phyloP scores from a whole-genome alignment of 2,329 filamentous ascomycete genomes.

The Penicillium paneum region DNA sequence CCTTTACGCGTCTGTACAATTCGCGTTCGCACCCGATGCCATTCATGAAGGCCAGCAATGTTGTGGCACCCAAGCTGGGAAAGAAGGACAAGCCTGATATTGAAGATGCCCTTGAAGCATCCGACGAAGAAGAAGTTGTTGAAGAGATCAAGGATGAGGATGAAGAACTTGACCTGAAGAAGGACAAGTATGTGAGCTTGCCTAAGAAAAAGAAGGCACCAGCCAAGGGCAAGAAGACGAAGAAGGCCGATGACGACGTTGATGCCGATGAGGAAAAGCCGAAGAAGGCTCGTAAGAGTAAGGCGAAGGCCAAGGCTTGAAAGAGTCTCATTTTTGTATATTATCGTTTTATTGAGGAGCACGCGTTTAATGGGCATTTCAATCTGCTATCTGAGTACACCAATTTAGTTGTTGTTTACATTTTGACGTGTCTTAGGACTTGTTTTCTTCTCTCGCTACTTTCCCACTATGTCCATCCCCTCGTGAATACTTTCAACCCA shows the following conservation, averaged over 20 bases:
- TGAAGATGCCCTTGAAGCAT: conserved; percentile 93
- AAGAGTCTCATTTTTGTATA: conserved; percentile 10
- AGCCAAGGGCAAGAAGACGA: conserved; percentile 38
- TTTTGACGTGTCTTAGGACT: background rate
- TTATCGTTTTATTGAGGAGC: background rate
- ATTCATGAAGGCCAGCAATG: conserved; percentile 88
- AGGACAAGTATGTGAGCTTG: conserved; percentile 93
- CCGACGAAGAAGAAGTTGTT: conserved; percentile 66
- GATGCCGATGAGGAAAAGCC: conserved; percentile 54
- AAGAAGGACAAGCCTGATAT: conserved; percentile 80
- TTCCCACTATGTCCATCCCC: background rate
- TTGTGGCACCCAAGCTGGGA: conserved; percentile 68
- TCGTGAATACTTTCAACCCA: background rate
- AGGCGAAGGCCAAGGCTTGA: conserved; percentile 29
- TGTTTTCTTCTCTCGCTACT: background rate
- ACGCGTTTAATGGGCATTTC: background rate
- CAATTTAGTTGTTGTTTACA: background rate
- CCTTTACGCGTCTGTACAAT: conserved; percentile 92
- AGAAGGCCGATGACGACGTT: conserved; percentile 36
- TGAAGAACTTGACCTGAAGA: conserved; percentile 77
- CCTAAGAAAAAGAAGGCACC: conserved; percentile 68
- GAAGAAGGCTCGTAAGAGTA: conserved; percentile 46
- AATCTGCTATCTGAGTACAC: background rate
- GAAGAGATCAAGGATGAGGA: conserved; percentile 60
- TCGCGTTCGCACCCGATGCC: conserved; percentile 80